Base-by-base conservation (phyloP, 169 alveolate genomes). In the Plasmodium berghei region DNA sequence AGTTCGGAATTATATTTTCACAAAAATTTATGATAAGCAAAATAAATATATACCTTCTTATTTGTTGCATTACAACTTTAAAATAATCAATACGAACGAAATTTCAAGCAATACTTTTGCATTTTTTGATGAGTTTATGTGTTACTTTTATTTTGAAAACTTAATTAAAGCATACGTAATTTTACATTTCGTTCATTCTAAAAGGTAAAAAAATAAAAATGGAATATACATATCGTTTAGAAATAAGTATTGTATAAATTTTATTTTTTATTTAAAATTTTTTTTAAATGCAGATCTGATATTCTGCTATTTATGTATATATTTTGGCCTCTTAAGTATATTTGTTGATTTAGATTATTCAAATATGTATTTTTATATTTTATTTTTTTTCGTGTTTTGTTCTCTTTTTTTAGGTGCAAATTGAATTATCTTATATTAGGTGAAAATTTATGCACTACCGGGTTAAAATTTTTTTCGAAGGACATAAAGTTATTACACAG, bases 1-100 rank as follows among this genome's bases (percentile, higher is more conserved):
- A 66, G 24, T 80, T 16, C 20, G 90, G 48, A 80, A 80, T 71
- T 80, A 80, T 52, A 71, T 80, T 40, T 80, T 80, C 69, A 54
- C 90, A 12, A 66, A 67, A 42, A 80, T 80, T 54, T 80, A 80
- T 80, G 63, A 48, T 34, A 62, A 54, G 10, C 90, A 80, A 26
- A 46, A 66, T 24, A 45, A 80, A 28, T 55, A 66, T 48, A 16
- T 80, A 28, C 90, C 90, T 9, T 52, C 52, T 67, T 45, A 80
- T 54, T 80, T 80, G 80, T 64, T 80, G 34, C 24, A 28, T 48
- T 80, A 64, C 63, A 69, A 80, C 42, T 80, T 80, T 24, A 72
- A 80, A 49, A 80, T 9, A 40, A 56, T 55, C 8, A 62, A 54
- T 67, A 20, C 52, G 10, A 18, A 48, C 46, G 61, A 49, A 18